Evolutionary conservation across 176 grass and related monocot genomes (phyloP), one percentile per base, ranked within the genome.

Genomic region (Oropetium thomaeum): DNA sequence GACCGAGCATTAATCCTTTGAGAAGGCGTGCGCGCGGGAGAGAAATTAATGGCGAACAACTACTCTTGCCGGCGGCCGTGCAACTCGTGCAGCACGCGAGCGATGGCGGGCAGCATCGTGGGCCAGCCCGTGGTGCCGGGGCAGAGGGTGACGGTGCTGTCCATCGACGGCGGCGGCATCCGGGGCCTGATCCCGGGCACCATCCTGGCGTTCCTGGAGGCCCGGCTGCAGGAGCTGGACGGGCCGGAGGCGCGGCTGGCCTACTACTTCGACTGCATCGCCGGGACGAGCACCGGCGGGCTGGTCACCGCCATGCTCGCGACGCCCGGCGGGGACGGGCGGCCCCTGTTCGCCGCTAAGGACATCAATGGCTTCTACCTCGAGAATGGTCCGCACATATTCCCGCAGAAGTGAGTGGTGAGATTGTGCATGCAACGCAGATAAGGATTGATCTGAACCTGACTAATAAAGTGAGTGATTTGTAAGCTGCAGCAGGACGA

Each of bases 211-310:
- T 89, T 77, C 78, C 82, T 89, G 0, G 87, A 89, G 35, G 54
- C 55, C 16, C 40, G 7, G 81, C 57, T 85, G 7, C 76, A 80
- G 83, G 74, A 75, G 52, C 74, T 83, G 19, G 88, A 90, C 20
- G 83, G 88, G 27, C 53, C 78, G 8, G 68, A 71, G 6, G 79
- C 55, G 1, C 75, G 88, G 74, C 57, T 90, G 8, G 83, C 88
- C 0, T 79, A 90, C 51, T 90, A 90, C 74, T 90, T 86, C 59
- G 83, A 90, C 42, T 69, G 76, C 45, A 75, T 90, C 47, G 67
- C 79, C 57, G 83, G 88, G 10, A 90, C 88, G 16, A 90, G 87
- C 67, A 90, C 88, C 40, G 88, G 88, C 37, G 88, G 88, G 17
- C 71, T 90, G 48, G 71, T 90, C 51, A 74, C 88, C 6, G 48